These are phyloP conservation scores for Camelina neglecta DNA, from an alignment of 345 rosid species.

Conservation along the genomic window DNA sequence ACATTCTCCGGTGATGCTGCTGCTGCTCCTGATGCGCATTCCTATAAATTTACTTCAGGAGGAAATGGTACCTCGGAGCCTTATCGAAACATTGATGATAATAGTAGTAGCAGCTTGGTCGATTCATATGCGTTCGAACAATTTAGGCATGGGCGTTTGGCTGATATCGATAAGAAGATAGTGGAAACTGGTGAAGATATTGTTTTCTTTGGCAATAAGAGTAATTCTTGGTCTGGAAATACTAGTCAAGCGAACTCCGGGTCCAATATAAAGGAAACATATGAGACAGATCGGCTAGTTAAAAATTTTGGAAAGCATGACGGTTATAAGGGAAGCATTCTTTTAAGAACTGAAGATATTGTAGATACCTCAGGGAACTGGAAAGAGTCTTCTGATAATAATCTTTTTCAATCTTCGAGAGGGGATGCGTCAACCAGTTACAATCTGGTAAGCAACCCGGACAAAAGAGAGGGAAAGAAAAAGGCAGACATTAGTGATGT, in stretches of 20 bases:
- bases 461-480: constrained; percentile 74
- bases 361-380: constrained; percentile 55
- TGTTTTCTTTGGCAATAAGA: constrained; percentile 58
- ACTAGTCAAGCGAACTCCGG: constrained; percentile 54
- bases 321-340: constrained; percentile 48
- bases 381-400: constrained; percentile 78
- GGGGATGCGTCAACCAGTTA: constrained; percentile 62
- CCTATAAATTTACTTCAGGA: constrained; percentile 59
- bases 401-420: constrained; percentile 68
- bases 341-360: constrained; percentile 57
- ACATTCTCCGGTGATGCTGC: constrained; percentile 63
- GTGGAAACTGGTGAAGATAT: constrained; percentile 64
- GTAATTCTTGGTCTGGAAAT: constrained; percentile 62
- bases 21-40: constrained; percentile 53
- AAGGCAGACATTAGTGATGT: constrained; percentile 56
- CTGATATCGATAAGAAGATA: constrained; percentile 51
- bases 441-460: constrained; percentile 46
- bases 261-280: constrained; percentile 46
- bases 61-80: constrained; percentile 54
- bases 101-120: constrained; percentile 43
- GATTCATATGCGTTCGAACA: constrained; percentile 47
- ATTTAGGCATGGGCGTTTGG: constrained; percentile 44
- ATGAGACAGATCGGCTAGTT: constrained; percentile 53
- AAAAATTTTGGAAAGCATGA: constrained; percentile 47
- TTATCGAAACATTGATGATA: constrained; percentile 48